These are phyloP conservation scores for Leccinum subspadiceum DNA, from an alignment of 1,284 basidiomycete species.

Conservation along the genomic window DNA sequence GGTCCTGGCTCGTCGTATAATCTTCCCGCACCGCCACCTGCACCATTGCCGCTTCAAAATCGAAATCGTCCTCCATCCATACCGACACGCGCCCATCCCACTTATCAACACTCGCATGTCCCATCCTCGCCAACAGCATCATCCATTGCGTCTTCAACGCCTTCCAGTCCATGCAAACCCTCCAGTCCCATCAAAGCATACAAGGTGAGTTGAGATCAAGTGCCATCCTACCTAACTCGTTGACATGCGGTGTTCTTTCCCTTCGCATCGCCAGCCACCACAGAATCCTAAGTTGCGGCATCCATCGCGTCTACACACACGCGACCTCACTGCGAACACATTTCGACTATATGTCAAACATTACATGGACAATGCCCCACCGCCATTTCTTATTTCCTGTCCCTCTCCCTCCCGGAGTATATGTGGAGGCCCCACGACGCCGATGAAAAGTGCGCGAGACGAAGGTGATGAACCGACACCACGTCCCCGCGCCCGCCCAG, in stretches of 20 bases:
- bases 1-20: conserved; percentile 7
- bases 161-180: conserved; percentile 30
- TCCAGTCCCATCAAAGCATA: conserved; percentile 16
- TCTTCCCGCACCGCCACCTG: conserved; percentile 16
- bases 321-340: conserved; percentile 62
- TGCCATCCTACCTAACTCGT: neutral
- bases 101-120: conserved; percentile 1
- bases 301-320: conserved; percentile 60
- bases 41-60: conserved; percentile 8
- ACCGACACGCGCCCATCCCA: neutral
- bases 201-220: conserved; percentile 13
- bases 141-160: conserved; percentile 29
- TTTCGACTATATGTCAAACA: conserved; percentile 75
- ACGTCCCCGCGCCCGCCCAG: conserved; percentile 6
- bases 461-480: conserved; percentile 16
- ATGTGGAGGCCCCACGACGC: conserved; percentile 14
- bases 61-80: conserved; percentile 4
- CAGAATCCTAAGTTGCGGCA: conserved; percentile 53
- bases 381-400: neutral
- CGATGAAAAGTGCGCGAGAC: conserved; percentile 21
- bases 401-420: conserved; percentile 6
- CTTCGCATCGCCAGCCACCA: conserved; percentile 1
- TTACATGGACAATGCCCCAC: conserved; percentile 59
- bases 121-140: conserved; percentile 21
- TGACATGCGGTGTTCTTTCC: neutral